phyloP scores from a whole-genome alignment of 78 protist species.

The Dictyostelium brefeldianum region DNA sequence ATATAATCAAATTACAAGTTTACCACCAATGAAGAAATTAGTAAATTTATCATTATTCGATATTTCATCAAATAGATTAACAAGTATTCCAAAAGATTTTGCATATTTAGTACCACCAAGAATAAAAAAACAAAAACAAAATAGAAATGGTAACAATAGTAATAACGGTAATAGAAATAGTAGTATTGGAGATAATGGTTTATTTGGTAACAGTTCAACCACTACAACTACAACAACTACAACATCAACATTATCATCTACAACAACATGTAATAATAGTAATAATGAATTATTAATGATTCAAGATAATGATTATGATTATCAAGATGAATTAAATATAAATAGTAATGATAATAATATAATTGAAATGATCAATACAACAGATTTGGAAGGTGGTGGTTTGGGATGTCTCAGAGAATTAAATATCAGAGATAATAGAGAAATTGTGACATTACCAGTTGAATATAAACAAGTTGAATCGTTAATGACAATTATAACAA shows the following conservation, averaged over 20 bases:
- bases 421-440: conserved; percentile 58
- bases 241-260: too few relatives aligned
- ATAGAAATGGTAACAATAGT: not conserved
- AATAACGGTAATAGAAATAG: not conserved
- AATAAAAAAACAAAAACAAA: not conserved
- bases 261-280: not conserved
- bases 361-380: not conserved
- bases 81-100: conserved; percentile 39
- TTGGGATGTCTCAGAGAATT: conserved; percentile 51
- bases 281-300: too few relatives aligned
- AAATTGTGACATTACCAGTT: conserved; percentile 27
- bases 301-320: not conserved
- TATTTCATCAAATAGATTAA: conserved; percentile 44
- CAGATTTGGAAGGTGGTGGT: conserved; percentile 47
- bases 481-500: conserved; percentile 23
- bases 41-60: conserved; percentile 33
- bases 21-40: conserved; percentile 44
- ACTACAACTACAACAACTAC: too few relatives aligned
- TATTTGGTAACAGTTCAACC: not conserved
- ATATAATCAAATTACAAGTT: conserved; percentile 21
- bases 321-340: too few relatives aligned
- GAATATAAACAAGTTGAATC: conserved; percentile 52
- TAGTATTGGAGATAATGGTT: not conserved
- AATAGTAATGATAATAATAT: conserved; percentile 2
- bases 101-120: conserved; percentile 37